These are phyloP conservation scores for Podospora bellae-mahoneyi DNA, from an alignment of 495 filamentous ascomycete genomes.

Conservation along the genomic window DNA sequence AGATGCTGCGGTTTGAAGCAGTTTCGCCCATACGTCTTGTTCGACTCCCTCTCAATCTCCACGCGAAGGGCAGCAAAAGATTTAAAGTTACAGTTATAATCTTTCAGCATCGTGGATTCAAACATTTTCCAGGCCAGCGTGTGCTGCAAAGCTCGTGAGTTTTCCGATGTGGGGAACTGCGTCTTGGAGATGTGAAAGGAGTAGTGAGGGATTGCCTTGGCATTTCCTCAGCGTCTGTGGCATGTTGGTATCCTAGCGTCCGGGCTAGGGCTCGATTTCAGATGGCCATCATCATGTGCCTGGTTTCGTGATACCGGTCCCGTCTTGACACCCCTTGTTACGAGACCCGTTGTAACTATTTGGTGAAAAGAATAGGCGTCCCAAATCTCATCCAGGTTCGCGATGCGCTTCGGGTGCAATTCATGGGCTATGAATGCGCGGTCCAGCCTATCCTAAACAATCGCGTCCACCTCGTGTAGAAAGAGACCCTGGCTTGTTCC, in stretches of 20 bases:
- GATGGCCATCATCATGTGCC: neutral
- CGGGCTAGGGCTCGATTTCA: too few relatives aligned
- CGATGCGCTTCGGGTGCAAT: neutral
- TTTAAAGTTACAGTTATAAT: neutral
- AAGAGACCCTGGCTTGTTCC: neutral
- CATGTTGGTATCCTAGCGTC: neutral
- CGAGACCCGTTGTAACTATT: neutral
- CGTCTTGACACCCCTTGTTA: neutral
- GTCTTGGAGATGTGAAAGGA: neutral
- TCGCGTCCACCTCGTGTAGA: neutral
- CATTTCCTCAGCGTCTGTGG: neutral
- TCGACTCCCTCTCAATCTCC: neutral
- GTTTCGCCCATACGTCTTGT: neutral
- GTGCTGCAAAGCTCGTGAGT: neutral
- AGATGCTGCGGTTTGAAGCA: neutral
- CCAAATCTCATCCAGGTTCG: neutral
- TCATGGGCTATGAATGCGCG: neutral
- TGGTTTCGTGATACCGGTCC: neutral
- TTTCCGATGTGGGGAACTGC: neutral
- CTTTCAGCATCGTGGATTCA: neutral
- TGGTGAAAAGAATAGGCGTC: neutral
- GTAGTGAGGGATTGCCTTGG: slow-evolving; percentile 1
- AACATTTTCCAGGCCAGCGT: neutral
- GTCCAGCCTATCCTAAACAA: neutral
- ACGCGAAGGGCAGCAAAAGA: neutral